phyloP scores from a whole-genome alignment of 2,329 filamentous ascomycete genomes.

The Tricladium varicosporioides region DNA sequence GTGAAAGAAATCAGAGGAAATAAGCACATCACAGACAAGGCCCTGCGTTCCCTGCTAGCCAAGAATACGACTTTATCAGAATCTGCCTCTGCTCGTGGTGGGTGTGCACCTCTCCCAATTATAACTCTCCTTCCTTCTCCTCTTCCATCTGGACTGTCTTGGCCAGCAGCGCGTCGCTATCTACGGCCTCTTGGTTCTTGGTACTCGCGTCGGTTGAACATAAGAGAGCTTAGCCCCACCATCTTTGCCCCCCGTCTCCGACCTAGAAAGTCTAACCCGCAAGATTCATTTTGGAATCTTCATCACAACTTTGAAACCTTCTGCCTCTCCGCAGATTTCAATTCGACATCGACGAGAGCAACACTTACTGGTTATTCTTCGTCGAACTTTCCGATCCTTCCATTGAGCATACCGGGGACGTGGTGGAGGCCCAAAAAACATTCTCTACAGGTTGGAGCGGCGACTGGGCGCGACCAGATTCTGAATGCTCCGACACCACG shows the following conservation, averaged over 20 bases:
- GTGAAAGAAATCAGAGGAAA: not conserved
- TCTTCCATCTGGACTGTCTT: not conserved
- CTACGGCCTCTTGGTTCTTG: constrained; percentile 4
- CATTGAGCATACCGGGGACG: not conserved
- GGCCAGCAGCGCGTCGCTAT: not conserved
- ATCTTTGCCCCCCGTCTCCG: not conserved
- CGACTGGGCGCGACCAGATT: constrained; percentile 46
- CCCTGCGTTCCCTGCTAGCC: not conserved
- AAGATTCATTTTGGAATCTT: not conserved
- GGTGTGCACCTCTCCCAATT: not conserved
- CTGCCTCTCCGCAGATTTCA: not conserved
- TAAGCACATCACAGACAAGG: not conserved
- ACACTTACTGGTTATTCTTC: not conserved
- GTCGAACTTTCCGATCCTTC: constrained; percentile 9
- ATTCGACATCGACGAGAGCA: not conserved
- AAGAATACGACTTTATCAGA: not conserved
- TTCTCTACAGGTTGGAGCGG: constrained; percentile 36
- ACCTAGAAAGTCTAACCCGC: not conserved
- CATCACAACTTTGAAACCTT: constrained; percentile 2
- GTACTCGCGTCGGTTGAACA: not conserved
- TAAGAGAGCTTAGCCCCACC: constrained; percentile 5
- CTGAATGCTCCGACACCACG: constrained; percentile 43
- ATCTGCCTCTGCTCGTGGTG: not conserved
- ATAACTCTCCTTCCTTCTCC: not conserved
- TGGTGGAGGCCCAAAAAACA: constrained; percentile 1